Conservation (phyloP, 176 grass and related monocot species). For the Carex scoparia region DNA sequence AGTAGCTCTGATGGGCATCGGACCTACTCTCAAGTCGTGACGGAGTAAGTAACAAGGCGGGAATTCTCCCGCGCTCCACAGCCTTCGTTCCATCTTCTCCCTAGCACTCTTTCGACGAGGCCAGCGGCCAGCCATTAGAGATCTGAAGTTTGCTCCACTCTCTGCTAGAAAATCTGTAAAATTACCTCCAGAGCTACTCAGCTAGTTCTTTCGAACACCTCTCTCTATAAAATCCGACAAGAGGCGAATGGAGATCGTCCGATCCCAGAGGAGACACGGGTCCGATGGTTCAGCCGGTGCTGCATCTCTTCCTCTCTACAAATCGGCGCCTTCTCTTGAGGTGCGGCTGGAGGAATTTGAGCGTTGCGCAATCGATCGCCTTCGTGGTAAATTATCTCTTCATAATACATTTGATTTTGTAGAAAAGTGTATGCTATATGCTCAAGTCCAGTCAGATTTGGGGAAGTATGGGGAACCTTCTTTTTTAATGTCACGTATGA, state of each 20-base stretch:
- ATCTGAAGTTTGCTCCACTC: not conserved
- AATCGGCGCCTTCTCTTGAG: constrained; percentile 63
- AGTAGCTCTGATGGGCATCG: too few species aligned
- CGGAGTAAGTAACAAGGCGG: not conserved
- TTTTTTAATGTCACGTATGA: not conserved
- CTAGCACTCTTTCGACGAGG: not conserved
- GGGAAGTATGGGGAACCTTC: not conserved
- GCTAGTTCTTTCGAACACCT: not conserved
- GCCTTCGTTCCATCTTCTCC: not conserved
- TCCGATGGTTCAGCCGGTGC: not conserved
- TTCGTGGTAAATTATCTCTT: constrained; percentile 44
- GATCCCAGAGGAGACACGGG: constrained; percentile 50
- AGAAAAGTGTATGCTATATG: not conserved
- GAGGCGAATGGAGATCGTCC: constrained; percentile 71
- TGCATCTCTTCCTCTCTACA: constrained; percentile 57
- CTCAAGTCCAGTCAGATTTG: not conserved
- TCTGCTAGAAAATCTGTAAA: not conserved
- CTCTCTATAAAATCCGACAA: not conserved
- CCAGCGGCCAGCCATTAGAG: too few species aligned
- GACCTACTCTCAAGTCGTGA: not conserved
- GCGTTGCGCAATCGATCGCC: constrained; percentile 86
- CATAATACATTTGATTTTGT: not conserved
- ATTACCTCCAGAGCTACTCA: not conserved
- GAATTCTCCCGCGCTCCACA: constrained; percentile 14
- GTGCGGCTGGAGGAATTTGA: constrained; percentile 93